Base-by-base conservation (phyloP, 805 yeast species). In the Lipomyces yamadae region DNA sequence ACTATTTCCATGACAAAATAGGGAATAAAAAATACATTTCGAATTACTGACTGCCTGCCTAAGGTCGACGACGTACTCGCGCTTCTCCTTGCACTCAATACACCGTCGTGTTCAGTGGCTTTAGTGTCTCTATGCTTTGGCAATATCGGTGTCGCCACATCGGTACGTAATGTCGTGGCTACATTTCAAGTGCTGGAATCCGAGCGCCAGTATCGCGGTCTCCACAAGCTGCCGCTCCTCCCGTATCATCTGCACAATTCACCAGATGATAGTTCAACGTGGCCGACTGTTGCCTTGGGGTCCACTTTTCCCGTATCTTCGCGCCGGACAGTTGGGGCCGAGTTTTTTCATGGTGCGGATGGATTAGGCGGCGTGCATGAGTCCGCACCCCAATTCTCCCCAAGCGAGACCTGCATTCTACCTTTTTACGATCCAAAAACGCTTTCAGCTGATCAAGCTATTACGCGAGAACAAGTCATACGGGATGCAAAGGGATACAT, bases 11-110 rank as follows among this genome's bases (percentile, higher is more conserved):
- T 15, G 48, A 2, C 18, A 13, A 5, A 42, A 15, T 24, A 24
- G 24, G 24, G 24, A 24, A 24, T 24, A 24, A 24, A 24, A 24
- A 24, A 24, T 24, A 24, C 24, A 24, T 24, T 24, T 24, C 24
- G 24, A 24, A 24, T 32, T 4, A 32, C 52, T 45, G 39, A 42
- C 53, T 6, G n/a, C 56, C 10, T n/a, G 4, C 39, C 39, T 55
- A 24, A 74, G 76, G 70, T 79, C 18, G 83, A 80, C 67, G 83
- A 80, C 61, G 74, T 77, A 58, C 73, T 80, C 63, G 82, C 81
- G 0, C 69, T 80, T 18, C 70, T 80, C 54, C 72, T 78, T 62
- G 81, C 81, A 4, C 74, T 80, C 56, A 66, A 74, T 37, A 61
- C 74, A 18, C 74, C 77, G 2, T 61, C 69, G 3, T 72, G 73